These are phyloP conservation scores for Podila horticola DNA, from an alignment of 192 early-diverging fungal genomes.

Conservation along the genomic window DNA sequence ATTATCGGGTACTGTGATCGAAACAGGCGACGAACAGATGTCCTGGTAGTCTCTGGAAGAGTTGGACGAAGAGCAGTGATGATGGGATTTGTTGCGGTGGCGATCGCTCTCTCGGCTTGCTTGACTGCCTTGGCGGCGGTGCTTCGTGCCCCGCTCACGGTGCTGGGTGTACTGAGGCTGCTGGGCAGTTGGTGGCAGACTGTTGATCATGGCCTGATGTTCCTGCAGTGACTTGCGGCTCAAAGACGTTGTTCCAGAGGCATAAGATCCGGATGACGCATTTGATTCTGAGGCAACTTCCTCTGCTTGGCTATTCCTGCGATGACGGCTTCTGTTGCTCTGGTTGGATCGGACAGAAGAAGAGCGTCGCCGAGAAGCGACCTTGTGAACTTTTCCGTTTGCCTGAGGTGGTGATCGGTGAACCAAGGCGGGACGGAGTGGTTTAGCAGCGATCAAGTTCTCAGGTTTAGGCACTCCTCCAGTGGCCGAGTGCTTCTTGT, in stretches of 20 bases:
- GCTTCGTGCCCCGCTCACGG: background rate
- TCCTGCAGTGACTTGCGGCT: background rate
- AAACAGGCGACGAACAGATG: background rate
- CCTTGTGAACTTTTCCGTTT: slow-evolving; percentile 16
- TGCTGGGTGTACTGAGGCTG: background rate
- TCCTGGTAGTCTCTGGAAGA: background rate
- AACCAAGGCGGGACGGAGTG: slow-evolving; percentile 31
- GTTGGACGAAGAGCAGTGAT: too few species aligned
- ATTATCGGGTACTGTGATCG: background rate
- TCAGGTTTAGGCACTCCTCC: background rate
- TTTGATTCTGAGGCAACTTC: too few species aligned
- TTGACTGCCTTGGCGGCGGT: background rate
- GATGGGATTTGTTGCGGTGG: too few species aligned
- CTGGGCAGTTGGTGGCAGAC: background rate
- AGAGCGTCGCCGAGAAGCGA: slow-evolving; percentile 5
- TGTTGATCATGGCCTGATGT: background rate
- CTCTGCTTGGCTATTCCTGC: background rate
- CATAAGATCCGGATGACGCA: background rate
- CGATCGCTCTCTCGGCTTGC: slow-evolving; percentile 1
- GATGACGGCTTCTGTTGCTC: background rate
- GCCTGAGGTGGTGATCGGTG: slow-evolving; percentile 8
- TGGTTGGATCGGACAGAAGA: slow-evolving; percentile 2
- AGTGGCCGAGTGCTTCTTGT: background rate
- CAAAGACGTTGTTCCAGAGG: background rate
- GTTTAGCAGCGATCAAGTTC: slow-evolving; percentile 14